Evolutionary conservation across 768 basidiomycete species (phyloP), one percentile per base, ranked within the genome.

Genomic region (Pulveroboletus frians): DNA sequence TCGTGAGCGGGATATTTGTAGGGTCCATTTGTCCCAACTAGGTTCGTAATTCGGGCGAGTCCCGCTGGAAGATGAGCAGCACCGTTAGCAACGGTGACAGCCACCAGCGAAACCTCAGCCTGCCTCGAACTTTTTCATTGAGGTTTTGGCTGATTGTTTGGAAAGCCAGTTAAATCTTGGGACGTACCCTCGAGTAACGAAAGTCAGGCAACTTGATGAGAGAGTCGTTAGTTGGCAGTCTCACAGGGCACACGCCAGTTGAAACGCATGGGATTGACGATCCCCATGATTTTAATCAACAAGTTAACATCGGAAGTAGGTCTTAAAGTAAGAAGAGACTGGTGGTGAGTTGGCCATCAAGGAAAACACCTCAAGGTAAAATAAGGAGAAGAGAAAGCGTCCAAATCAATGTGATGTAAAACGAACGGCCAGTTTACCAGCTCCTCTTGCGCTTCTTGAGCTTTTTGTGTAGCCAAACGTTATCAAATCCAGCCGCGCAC

Each of bases 401-500:
- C 41, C 8, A 3, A 42, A 14, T 27, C 26, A n/a, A 31, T 21
- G 9, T 32, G 9, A 27, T 9, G 10, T 17, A 27, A 17, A 27
- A 17, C 26, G 39, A n/a, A 9, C 4, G 39, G 11, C 5, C 5
- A 27, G 23, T 17, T 40, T 27, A 27, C 39, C 23, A 40, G 21
- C 11, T 9, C 23, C 2, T n/a, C 39, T 27, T 27, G 23, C 5
- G 23, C 23, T 6, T 26, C 23, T 26, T 26, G 23, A 26, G 6
- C 23, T 6, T 4, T 26, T 26, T 26, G 23, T 26, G 23, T 26
- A 26, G 4, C 23, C 23, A 26, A 2, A 26, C 4, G 23, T 26
- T 26, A n/a, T 36, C 44, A 36, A 51, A 50, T 23, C 60, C 60
- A 30, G 49, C 53, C 0, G 53, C 23, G n/a, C 0, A 1, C 21